Conservation (phyloP, 805 yeast species). For the Kuraishia borneana region DNA sequence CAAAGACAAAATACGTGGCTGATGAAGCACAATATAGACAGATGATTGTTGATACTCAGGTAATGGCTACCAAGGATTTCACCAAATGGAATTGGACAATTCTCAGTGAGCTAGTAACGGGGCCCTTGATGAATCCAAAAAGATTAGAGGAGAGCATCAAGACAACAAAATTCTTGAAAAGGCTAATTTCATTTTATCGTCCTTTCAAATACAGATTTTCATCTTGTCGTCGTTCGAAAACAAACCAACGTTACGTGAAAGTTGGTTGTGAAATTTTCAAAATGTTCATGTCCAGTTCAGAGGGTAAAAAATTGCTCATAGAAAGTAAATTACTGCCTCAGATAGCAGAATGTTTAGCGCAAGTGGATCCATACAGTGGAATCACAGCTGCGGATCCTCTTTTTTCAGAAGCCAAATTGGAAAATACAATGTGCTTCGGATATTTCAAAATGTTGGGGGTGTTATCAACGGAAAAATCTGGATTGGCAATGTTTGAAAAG, state of each 20-base stretch:
- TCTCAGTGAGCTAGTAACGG: conserved; percentile 61
- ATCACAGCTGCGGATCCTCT: conserved; percentile 65
- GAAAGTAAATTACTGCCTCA: conserved; percentile 79
- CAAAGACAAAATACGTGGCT: conserved; percentile 10
- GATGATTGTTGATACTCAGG: conserved; percentile 56
- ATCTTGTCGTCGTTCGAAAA: conserved; percentile 33
- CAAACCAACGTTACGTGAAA: conserved; percentile 45
- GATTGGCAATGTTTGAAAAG: conserved; percentile 58
- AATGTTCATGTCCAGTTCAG: conserved; percentile 46
- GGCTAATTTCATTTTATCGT: conserved; percentile 76
- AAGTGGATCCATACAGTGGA: conserved; percentile 72
- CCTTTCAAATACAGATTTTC: conserved; percentile 85
- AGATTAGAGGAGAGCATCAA: conserved; percentile 67
- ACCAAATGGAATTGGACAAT: conserved; percentile 83
- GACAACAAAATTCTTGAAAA: conserved; percentile 76
- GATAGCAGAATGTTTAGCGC: conserved; percentile 81
- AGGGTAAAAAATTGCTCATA: conserved; percentile 55
- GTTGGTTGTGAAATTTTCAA: conserved; percentile 71
- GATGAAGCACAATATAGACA: conserved; percentile 63
- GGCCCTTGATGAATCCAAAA: conserved; percentile 66
- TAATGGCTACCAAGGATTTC: conserved; percentile 68
- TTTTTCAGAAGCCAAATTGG: conserved; percentile 47
- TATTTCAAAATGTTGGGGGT: conserved; percentile 74
- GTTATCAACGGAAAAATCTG: conserved; percentile 46
- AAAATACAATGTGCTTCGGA: conserved; percentile 59